Evolutionary conservation across 75 land plant genomes (phyloP).

Genomic region (Cryptomeria japonica): DNA sequence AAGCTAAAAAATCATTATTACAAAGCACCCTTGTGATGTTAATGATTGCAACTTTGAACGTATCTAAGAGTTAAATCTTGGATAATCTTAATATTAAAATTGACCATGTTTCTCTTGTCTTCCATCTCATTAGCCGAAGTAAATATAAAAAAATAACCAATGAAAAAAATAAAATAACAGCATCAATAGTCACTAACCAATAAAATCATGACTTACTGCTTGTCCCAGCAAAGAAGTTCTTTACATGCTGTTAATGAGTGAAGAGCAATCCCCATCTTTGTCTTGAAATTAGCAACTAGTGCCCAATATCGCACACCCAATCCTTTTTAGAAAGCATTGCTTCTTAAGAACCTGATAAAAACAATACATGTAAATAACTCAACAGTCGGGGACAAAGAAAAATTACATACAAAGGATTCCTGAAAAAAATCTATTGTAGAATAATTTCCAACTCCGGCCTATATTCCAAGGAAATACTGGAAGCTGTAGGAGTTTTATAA

Average conservation of each 20-base stretch:
- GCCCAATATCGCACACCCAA: not conserved
- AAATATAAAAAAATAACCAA: not conserved
- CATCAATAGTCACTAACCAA: not conserved
- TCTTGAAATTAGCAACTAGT: not conserved
- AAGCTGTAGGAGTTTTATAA: not conserved
- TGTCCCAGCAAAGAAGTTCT: slow-evolving; percentile 12
- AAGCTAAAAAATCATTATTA: not conserved
- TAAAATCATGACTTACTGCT: slow-evolving; percentile 1
- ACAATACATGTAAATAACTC: not conserved
- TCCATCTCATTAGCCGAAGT: not conserved
- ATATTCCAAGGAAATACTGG: not conserved
- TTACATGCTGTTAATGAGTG: slow-evolving; percentile 8
- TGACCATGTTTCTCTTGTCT: not conserved
- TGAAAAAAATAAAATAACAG: not conserved
- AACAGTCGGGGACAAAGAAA: not conserved
- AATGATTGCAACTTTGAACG: not conserved
- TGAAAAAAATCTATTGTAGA: not conserved
- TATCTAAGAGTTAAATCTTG: not conserved
- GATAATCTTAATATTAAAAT: not conserved
- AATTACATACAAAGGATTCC: not conserved
- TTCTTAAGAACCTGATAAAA: not conserved
- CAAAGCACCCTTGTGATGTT: not conserved
- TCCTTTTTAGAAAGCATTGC: not conserved
- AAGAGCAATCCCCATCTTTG: slow-evolving; percentile 7
- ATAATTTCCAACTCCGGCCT: not conserved